Evolutionary conservation across 441 rosid species (phyloP), one percentile per base, ranked within the genome.

Genomic region (Biscutella auriculata): DNA sequence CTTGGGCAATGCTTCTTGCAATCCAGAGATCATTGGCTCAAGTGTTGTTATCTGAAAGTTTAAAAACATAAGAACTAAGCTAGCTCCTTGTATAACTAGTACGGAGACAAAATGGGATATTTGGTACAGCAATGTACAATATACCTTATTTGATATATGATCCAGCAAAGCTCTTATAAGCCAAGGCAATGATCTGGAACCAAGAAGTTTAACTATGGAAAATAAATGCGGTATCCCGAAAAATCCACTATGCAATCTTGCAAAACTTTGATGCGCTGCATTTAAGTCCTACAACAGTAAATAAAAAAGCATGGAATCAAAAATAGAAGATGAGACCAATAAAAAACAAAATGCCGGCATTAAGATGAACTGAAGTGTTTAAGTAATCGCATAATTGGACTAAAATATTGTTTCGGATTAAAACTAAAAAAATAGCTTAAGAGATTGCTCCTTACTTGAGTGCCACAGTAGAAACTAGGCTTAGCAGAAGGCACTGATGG

Each of bases 141-240:
- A 53, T 70, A 85, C 99, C 96, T 90, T 94, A 67, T 87, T 90
- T 67, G 99, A 82, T 78, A 94, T 83, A 67, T 90, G 95, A 73
- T 94, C 99, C 50, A 94, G 82, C 11, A 90, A 79, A 29, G 97
- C 96, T 57, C 97, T 78, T 64, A 94, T 85, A 63, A 94, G 94
- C 99, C 99, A 94, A 42, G 99, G 97, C 76, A 94, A 63, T 25
- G 99, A 94, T 75, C 96, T 87, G 36, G 95, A 81, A 63, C 97
- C 99, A 52, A 94, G 88, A 72, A 94, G 95, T 73, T 76, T 82
- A 64, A 82, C 96, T 41, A 85, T 57, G 44, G 99, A 82, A 79
- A 85, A 82, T 76, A 90, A 68, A 70, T 94, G 99, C 13, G 95
- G 85, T 35, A 82, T 78, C 48, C 99, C 97, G 56, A 94, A 85